Conservation (phyloP, 768 basidiomycete genomes). For the Mycena indigotica region DNA sequence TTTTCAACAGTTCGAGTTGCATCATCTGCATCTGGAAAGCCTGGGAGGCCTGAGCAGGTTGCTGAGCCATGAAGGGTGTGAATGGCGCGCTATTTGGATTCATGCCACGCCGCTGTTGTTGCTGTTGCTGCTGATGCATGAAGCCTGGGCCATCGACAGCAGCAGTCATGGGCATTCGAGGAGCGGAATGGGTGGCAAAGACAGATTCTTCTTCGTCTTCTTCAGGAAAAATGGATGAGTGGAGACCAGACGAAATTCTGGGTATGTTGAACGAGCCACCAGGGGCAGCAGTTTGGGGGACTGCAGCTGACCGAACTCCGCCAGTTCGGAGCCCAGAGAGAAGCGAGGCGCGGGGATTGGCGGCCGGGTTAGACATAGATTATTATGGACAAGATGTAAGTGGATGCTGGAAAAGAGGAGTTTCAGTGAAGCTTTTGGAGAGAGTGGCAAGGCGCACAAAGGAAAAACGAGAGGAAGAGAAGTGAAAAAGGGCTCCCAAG, state of each 20-base stretch:
- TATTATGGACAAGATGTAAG: slow-evolving; percentile 37
- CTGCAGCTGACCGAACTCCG: slow-evolving; percentile 71
- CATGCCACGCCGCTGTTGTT: slow-evolving; percentile 57
- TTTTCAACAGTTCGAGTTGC: slow-evolving; percentile 78
- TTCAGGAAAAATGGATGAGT: slow-evolving; percentile 45
- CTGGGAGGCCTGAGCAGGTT: slow-evolving; percentile 51
- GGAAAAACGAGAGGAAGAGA: slow-evolving; percentile 34
- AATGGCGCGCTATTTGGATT: slow-evolving; percentile 60
- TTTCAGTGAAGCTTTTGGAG: slow-evolving; percentile 29
- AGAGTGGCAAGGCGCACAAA: slow-evolving; percentile 11
- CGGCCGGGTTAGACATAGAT: slow-evolving; percentile 37
- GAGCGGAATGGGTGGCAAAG: slow-evolving; percentile 45
- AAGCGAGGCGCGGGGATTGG: slow-evolving; percentile 77
- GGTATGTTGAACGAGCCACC: slow-evolving; percentile 64
- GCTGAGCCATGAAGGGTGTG: slow-evolving; percentile 51
- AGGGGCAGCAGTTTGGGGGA: slow-evolving; percentile 73
- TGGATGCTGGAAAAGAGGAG: slow-evolving; percentile 37
- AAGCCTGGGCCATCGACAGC: slow-evolving; percentile 73
- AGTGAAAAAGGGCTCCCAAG: slow-evolving; percentile 23
- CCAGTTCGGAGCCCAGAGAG: slow-evolving; percentile 88
- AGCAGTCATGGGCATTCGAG: slow-evolving; percentile 61
- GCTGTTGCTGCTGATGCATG: slow-evolving; percentile 64
- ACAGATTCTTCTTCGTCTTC: slow-evolving; percentile 59
- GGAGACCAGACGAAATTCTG: slow-evolving; percentile 52
- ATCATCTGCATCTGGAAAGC: slow-evolving; percentile 83